phyloP scores from a whole-genome alignment of 2,329 filamentous ascomycete genomes.

The Hawksworthiomyces lignivorus region DNA sequence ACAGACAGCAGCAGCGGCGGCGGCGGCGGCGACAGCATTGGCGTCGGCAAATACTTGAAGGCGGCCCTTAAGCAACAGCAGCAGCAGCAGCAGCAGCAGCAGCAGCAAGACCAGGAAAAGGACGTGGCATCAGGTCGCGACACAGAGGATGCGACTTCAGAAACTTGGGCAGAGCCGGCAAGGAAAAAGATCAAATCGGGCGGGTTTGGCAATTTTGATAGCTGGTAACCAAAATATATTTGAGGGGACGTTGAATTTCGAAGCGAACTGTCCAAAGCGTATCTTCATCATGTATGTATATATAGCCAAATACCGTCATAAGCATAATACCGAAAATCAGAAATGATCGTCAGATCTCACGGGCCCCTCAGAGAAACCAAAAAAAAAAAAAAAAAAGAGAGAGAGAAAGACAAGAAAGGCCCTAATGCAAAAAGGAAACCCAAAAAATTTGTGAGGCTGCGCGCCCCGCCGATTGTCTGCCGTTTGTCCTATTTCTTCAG shows the following conservation, averaged over 20 bases:
- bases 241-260: too few species aligned
- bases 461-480: too few species aligned
- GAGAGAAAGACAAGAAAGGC: too few species aligned
- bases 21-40: slow-evolving; percentile 31
- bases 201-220: slow-evolving; percentile 93
- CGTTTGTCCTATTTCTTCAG: not conserved
- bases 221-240: slow-evolving; percentile 67
- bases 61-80: slow-evolving; percentile 29
- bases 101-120: slow-evolving; percentile 45
- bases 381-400: slow-evolving; percentile 1
- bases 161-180: slow-evolving; percentile 60
- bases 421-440: too few species aligned
- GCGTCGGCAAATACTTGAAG: slow-evolving; percentile 78
- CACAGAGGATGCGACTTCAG: slow-evolving; percentile 34
- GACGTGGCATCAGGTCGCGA: slow-evolving; percentile 38
- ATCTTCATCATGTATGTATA: not conserved
- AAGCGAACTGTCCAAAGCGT: too few species aligned
- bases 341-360: too few species aligned
- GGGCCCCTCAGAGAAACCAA: too few species aligned
- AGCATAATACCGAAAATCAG: too few species aligned
- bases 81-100: slow-evolving; percentile 7
- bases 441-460: too few species aligned
- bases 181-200: slow-evolving; percentile 73
- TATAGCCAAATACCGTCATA: not conserved
- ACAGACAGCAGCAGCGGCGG: slow-evolving; percentile 56